These are phyloP conservation scores for Stachybotrys elegans DNA, from an alignment of 2,329 filamentous ascomycete species.

Conservation along the genomic window DNA sequence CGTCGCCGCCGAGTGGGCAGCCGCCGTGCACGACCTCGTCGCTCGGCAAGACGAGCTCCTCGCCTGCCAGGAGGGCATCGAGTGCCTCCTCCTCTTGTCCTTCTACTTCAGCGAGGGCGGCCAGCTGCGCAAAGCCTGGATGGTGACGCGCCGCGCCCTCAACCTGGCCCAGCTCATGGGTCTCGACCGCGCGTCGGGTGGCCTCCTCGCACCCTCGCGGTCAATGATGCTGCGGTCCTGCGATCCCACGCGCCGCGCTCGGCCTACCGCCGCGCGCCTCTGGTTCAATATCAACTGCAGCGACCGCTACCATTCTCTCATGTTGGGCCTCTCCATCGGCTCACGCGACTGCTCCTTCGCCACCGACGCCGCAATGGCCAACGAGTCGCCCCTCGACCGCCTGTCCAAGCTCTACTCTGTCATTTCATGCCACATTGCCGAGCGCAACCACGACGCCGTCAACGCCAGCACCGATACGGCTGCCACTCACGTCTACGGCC, in stretches of 20 bases:
- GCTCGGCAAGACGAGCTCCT: conserved; percentile 47
- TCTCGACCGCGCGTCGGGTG: conserved; percentile 28
- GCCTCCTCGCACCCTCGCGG: conserved; percentile 15
- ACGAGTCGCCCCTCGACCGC: conserved; percentile 32
- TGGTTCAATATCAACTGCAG: conserved; percentile 46
- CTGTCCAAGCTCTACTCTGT: conserved; percentile 40
- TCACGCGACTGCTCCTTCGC: conserved; percentile 34
- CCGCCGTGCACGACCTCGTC: conserved; percentile 31
- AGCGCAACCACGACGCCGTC: conserved; percentile 35
- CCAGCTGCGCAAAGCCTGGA: conserved; percentile 49
- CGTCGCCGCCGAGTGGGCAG: conserved; percentile 23
- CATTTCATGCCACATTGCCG: conserved; percentile 39
- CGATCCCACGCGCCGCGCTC: conserved; percentile 28
- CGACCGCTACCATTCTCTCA: conserved; percentile 46
- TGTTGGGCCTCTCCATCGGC: conserved; percentile 44
- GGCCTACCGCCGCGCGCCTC: conserved; percentile 21
- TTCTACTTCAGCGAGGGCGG: conserved; percentile 48
- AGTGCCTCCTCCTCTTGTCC: conserved; percentile 43
- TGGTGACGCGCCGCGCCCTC: conserved; percentile 43
- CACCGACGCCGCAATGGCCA: conserved; percentile 17
- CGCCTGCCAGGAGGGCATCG: conserved; percentile 46
- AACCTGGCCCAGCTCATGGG: conserved; percentile 48
- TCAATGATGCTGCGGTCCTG: conserved; percentile 32
- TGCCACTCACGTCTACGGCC: conserved; percentile 29
- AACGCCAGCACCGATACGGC: conserved; percentile 21